Evolutionary conservation across 2,329 filamentous ascomycete genomes (phyloP).

Genomic region (Atkinsonella texensis): DNA sequence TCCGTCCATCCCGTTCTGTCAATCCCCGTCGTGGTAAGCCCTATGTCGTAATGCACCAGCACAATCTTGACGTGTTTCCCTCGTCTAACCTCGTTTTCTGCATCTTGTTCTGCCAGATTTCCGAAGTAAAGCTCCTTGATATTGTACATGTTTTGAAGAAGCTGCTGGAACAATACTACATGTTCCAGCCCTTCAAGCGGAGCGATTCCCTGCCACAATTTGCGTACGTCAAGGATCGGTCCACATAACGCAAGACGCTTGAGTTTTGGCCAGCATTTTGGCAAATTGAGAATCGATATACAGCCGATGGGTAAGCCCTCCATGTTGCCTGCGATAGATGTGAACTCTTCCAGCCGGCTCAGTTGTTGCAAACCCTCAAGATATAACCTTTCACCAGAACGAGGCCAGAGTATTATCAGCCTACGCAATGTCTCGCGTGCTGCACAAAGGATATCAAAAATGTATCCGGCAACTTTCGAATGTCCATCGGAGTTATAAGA

Average conservation of each 20-base stretch:
- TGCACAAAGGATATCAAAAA: constrained; percentile 30
- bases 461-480: constrained; percentile 25
- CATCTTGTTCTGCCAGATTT: no score
- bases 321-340: constrained; percentile 19
- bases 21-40: constrained; percentile 13
- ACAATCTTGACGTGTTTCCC: constrained; percentile 18
- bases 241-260: constrained; percentile 31
- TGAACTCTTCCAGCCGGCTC: constrained; percentile 33
- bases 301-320: constrained; percentile 30
- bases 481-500: constrained; percentile 26
- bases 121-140: no score
- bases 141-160: constrained; percentile 1
- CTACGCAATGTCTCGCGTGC: constrained; percentile 28
- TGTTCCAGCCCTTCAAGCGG: constrained; percentile 25
- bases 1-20: constrained; percentile 19
- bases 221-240: constrained; percentile 23
- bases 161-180: constrained; percentile 29
- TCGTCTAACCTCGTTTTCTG: constrained; percentile 13
- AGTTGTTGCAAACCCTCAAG: constrained; percentile 33
- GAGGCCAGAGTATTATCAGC: constrained; percentile 37
- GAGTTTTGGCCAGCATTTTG: constrained; percentile 27
- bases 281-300: constrained; percentile 25
- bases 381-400: constrained; percentile 27
- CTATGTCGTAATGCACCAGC: constrained; percentile 17
- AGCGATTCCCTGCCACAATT: constrained; percentile 28